These are phyloP conservation scores for Davidsoniella australis DNA, from an alignment of 2,329 filamentous ascomycete species.

Conservation along the genomic window DNA sequence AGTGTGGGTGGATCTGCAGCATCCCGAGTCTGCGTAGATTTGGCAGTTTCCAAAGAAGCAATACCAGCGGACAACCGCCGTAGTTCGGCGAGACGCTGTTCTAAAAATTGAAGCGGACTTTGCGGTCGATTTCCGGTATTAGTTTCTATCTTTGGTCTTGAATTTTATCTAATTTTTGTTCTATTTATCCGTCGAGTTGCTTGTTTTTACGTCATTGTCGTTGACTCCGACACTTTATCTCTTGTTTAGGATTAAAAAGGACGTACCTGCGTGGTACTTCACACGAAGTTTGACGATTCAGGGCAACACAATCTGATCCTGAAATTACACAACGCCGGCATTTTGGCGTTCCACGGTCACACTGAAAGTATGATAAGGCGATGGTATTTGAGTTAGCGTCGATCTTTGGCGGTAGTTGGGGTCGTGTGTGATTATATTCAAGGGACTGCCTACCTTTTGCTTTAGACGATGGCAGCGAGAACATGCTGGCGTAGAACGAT, in stretches of 20 bases:
- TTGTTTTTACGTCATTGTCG: too few species aligned
- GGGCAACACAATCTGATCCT: constrained; percentile 11
- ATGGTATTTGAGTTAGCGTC: not conserved
- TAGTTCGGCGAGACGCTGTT: constrained; percentile 1
- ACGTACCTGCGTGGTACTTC: constrained; percentile 13
- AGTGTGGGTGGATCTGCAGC: too few species aligned
- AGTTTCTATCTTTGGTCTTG: too few species aligned
- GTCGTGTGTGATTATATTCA: not conserved
- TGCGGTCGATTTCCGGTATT: not conserved
- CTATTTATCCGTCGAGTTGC: too few species aligned
- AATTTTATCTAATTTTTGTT: too few species aligned
- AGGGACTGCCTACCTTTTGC: constrained; percentile 7
- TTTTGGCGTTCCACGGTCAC: constrained; percentile 13
- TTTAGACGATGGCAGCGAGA: constrained; percentile 13
- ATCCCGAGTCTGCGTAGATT: too few species aligned
- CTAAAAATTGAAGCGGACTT: not conserved
- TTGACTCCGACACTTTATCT: too few species aligned
- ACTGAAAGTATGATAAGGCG: constrained; percentile 5
- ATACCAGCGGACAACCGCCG: not conserved
- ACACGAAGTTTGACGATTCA: constrained; percentile 12
- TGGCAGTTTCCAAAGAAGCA: not conserved
- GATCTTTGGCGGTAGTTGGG: not conserved
- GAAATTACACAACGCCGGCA: constrained; percentile 13
- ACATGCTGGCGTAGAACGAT: constrained; percentile 12
- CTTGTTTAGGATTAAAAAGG: not conserved